A percentile compares a stretch with the other conserved stretches of the same genome.
Conservation (phyloP, 306 rosid species). For the Sechiopsis laciniata region DNA sequence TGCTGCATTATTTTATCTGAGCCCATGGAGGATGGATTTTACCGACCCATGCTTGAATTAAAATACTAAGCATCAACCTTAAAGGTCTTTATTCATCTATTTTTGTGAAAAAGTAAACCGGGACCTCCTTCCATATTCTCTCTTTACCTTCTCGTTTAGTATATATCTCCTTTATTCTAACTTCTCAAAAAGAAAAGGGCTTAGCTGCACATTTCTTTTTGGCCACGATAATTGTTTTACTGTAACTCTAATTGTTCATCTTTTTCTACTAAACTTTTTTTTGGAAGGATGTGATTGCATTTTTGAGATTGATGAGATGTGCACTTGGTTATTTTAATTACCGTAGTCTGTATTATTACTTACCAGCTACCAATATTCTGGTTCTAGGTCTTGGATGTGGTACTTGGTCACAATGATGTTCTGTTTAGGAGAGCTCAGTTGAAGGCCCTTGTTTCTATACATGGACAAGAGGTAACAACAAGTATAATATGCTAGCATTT, state of each 20-base stretch:
- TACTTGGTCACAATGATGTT: constrained; percentile 61
- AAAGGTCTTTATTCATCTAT: neutral
- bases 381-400: constrained; percentile 66
- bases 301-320: neutral
- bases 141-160: neutral
- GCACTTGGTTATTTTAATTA: neutral
- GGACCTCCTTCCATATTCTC: constrained; percentile 8
- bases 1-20: neutral
- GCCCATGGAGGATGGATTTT: neutral
- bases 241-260: neutral
- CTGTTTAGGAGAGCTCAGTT: constrained; percentile 49
- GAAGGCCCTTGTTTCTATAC: constrained; percentile 48
- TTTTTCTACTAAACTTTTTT: neutral
- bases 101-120: neutral
- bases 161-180: constrained; percentile 1
- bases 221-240: neutral
- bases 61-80: neutral
- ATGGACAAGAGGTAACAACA: constrained; percentile 36
- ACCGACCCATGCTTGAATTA: neutral
- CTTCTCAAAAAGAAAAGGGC: neutral
- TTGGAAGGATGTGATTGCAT: neutral
- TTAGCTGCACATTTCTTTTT: neutral
- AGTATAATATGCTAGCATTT: neutral
- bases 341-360: neutral
- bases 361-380: constrained; percentile 12